Evolutionary conservation across 2,329 filamentous ascomycete species (phyloP).

Genomic region (Cadophora gregata): DNA sequence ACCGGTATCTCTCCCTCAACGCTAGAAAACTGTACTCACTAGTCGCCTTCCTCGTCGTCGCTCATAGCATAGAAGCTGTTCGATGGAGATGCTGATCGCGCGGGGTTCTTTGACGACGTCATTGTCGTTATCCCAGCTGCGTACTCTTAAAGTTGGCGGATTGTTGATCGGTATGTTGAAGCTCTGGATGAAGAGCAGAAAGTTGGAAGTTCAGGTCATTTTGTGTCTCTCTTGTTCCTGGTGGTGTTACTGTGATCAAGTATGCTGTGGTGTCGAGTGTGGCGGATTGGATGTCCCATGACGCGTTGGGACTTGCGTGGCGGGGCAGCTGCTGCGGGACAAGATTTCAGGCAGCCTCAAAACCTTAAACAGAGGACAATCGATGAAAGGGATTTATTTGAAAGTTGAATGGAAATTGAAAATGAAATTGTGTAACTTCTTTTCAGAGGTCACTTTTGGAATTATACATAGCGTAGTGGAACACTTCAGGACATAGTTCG

Average conservation of each 20-base stretch:
- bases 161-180: background rate
- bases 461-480: too few relatives aligned
- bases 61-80: constrained; percentile 95
- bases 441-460: too few relatives aligned
- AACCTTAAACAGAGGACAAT: background rate
- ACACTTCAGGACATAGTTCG: too few relatives aligned
- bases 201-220: constrained; percentile 15
- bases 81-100: constrained; percentile 68
- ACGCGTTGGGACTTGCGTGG: constrained; percentile 20
- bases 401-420: background rate
- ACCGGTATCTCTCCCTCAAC: background rate
- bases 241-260: background rate
- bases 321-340: background rate
- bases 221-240: constrained; percentile 10
- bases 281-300: constrained; percentile 15
- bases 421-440: too few relatives aligned
- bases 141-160: background rate
- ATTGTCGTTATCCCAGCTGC: constrained; percentile 29
- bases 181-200: constrained; percentile 13
- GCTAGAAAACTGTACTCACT: constrained; percentile 46
- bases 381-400: background rate
- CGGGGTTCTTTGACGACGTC: constrained; percentile 40
- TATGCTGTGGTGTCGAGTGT: background rate
- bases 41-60: constrained; percentile 94
- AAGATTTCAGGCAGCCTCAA: constrained; percentile 19